Base-by-base conservation (phyloP, 306 rosid species). In the Abrus pulchellus region DNA sequence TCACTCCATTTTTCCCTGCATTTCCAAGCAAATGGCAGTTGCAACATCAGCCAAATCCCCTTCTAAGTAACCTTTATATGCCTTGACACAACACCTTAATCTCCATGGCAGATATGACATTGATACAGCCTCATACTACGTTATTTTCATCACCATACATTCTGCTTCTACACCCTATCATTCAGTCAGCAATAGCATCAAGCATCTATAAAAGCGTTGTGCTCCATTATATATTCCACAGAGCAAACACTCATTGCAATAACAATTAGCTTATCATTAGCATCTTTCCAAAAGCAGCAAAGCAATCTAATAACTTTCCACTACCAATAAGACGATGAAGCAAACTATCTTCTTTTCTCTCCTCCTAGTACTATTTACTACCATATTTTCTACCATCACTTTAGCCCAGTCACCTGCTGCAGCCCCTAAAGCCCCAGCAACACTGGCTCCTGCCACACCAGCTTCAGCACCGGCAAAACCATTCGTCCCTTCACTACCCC, bases 351-450 rank as follows among this genome's bases (percentile, higher is more conserved):
- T 84, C 77, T 75, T 80, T 72, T 28, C 77, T 0, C 20, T 86
- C 30, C 57, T 83, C 3, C 20, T 55, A 38, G 57, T 47, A 13
- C 71, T 77, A 41, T 33, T 54, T 30, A 56, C 53, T 43, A 28
- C 69, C 40, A 76, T 66, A 14, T 64, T 75, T 69, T 76, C 67
- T n/a, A 54, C 75, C 27, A 3, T 66, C 57, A 54, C 83, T 30
- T 81, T 13, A 13, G 86, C 86, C 10, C 92, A 84, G 41, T 74
- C 86, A 68, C 83, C 92, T 1, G 88, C 88, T 6, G 79, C 82
- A 68, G 87, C 93, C 3, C 89, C 89, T 9, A 83, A 65, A 57
- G 9, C 89, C 4, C 82, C 88, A 3, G 68, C 83, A 1, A 84
- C 80, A 12, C 77, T 80, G 0, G 8, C 81, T 3, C 74, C 62